Evolutionary conservation across 805 yeast species (phyloP).

Genomic region (Allodekkera sacchari): DNA sequence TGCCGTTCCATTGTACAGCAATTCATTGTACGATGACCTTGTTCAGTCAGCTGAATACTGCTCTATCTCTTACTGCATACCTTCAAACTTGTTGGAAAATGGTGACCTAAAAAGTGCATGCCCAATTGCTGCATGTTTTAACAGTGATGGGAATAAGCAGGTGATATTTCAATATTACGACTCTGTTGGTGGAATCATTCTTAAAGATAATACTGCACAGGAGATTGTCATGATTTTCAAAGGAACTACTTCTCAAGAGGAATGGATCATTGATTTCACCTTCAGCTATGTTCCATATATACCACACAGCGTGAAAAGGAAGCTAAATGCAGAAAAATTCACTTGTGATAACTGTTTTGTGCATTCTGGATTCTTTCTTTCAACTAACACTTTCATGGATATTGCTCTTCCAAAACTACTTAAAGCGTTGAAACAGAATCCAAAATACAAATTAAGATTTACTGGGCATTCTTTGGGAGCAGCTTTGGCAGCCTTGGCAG

Average conservation of each 20-base stretch:
- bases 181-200: slow-evolving; percentile 47
- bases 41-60: slow-evolving; percentile 20
- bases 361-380: slow-evolving; percentile 56
- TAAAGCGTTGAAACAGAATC: slow-evolving; percentile 27
- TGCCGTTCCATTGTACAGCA: too few relatives aligned
- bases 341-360: slow-evolving; percentile 47
- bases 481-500: slow-evolving; percentile 56
- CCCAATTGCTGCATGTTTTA: slow-evolving; percentile 24
- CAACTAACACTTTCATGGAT: slow-evolving; percentile 33
- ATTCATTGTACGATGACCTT: background rate
- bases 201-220: slow-evolving; percentile 35
- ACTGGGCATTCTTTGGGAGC: slow-evolving; percentile 70
- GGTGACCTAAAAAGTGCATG: slow-evolving; percentile 27
- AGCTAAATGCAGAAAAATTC: slow-evolving; percentile 6
- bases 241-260: slow-evolving; percentile 55
- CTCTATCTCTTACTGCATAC: slow-evolving; percentile 28
- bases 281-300: slow-evolving; percentile 37
- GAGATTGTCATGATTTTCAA: slow-evolving; percentile 46
- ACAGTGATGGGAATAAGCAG: slow-evolving; percentile 19
- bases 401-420: slow-evolving; percentile 30
- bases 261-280: slow-evolving; percentile 54
- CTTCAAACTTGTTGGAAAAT: slow-evolving; percentile 11
- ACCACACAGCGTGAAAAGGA: slow-evolving; percentile 27
- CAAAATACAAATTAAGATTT: slow-evolving; percentile 42
- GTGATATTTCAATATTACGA: slow-evolving; percentile 34